Percentiles rank a stretch among this genome's conserved stretches.
Evolutionary conservation across 2,329 filamentous ascomycete genomes (phyloP).

Genomic region (Arthroderma sp.): DNA sequence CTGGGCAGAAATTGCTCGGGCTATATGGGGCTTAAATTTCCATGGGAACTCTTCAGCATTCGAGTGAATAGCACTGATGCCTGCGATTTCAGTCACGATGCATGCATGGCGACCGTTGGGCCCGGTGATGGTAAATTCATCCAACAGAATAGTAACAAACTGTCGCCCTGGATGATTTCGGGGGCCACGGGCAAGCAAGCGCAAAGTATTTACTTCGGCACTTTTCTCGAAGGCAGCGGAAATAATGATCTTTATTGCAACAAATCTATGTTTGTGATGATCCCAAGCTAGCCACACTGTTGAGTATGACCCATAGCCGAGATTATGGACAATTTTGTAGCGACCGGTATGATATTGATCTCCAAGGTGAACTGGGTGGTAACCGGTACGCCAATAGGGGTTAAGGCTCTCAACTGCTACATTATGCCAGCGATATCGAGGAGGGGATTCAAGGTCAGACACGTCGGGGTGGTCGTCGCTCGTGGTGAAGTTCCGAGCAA

Average conservation of each 20-base stretch:
- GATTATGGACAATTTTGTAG: constrained; percentile 26
- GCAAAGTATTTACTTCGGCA: neutral
- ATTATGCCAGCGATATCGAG: too few relatives aligned
- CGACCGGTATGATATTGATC: constrained; percentile 17
- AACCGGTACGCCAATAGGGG: constrained; percentile 9
- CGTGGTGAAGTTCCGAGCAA: too few relatives aligned
- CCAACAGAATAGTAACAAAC: constrained; percentile 6
- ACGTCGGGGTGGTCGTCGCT: too few relatives aligned
- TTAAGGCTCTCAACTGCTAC: too few relatives aligned
- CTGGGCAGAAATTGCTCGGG: constrained; percentile 8
- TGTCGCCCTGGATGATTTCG: constrained; percentile 6
- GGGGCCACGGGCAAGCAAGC: neutral
- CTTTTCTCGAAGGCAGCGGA: neutral
- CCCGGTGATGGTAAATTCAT: constrained; percentile 3
- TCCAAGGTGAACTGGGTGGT: constrained; percentile 24
- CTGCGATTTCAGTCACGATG: constrained; percentile 1
- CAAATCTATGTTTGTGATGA: neutral
- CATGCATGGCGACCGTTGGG: constrained; percentile 3
- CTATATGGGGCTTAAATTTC: constrained; percentile 3
- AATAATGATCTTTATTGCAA: too few relatives aligned
- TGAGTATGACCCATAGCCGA: constrained; percentile 24
- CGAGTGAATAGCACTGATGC: neutral
- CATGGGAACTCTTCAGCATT: neutral
- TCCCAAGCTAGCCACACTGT: constrained; percentile 26
- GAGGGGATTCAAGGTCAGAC: too few relatives aligned